Evolutionary conservation across 1,284 basidiomycete genomes (phyloP).

Genomic region (Baeospora myosura): DNA sequence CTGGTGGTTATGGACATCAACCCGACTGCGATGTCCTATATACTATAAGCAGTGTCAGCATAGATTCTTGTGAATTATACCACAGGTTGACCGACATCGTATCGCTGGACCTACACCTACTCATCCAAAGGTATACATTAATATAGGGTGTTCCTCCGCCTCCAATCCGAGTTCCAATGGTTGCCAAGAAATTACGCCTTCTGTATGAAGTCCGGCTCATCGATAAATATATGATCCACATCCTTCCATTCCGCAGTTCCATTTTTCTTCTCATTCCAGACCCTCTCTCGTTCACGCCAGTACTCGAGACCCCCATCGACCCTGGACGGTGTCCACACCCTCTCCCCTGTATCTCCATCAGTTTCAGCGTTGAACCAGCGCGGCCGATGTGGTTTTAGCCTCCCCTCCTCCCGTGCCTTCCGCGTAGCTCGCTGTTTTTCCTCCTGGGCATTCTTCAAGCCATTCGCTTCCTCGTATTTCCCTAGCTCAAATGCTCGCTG

Average conservation of each 20-base stretch:
- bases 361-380: constrained; percentile 76
- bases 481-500: constrained; percentile 93
- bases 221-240: constrained; percentile 79
- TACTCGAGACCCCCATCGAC: constrained; percentile 61
- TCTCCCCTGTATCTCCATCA: constrained; percentile 81
- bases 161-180: no score
- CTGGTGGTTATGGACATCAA: no score
- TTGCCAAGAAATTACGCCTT: no score
- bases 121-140: no score
- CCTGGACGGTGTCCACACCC: constrained; percentile 73
- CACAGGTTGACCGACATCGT: no score
- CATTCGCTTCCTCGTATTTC: constrained; percentile 87
- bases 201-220: constrained; percentile 35
- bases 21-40: no score
- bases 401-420: constrained; percentile 71
- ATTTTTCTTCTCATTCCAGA: constrained; percentile 40
- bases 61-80: no score
- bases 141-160: no score
- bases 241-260: constrained; percentile 46
- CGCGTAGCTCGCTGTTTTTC: constrained; percentile 81
- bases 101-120: no score
- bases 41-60: no score
- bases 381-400: constrained; percentile 67
- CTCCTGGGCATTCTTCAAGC: constrained; percentile 81
- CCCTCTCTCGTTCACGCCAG: constrained; percentile 74